Base-by-base conservation (phyloP, 2,329 filamentous ascomycete genomes). In the Colletotrichum karsti region DNA sequence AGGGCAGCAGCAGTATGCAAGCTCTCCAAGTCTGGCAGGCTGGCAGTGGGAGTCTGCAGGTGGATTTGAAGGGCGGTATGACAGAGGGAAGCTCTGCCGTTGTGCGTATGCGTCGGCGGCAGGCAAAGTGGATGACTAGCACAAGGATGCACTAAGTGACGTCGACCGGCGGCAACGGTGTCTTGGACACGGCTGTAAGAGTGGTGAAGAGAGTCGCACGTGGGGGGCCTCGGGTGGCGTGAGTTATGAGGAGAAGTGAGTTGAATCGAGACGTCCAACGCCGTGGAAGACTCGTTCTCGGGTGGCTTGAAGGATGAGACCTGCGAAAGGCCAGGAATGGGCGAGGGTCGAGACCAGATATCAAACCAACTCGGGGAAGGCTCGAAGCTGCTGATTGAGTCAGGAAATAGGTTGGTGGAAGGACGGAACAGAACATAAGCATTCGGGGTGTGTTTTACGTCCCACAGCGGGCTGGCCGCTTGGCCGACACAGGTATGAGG, bases 91-190 rank as follows among this genome's bases (percentile, higher is more conserved):
- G 55, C 48, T 53, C 35, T 67, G 56, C 44, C 42, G 57, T 37
- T 42, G 56, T 44, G 67, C 15, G 46, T 55, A 44, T 58, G 53
- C 24, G 28, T 48, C 53, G 41, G 62, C 56, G 51, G 57, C 63
- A 67, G 63, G 46, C 46, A 58, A 44, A 33, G 65, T 64, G 56
- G 48, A 51, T 20, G 44, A 24, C 55, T 58, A 24, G 41, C 50
- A 57, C 64, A 56, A 55, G 55, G 53, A 51, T 65, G 59, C 39
- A 53, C 53, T 35, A 48, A 30, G 64, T 69, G 64, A 69, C 68
- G 68, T 70, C 59, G 65, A 26, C 28, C 24, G 42, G 35, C 33
- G 39, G 44, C 18, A 46, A 51, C 26, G 20, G 48, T 57, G 59
- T 46, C 55, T 62, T 61, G 50, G 41, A 55, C 57, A 58, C 24